Evolutionary conservation across 345 rosid species (phyloP), one percentile per base, ranked within the genome.

Genomic region (Euphorbia tirucalli): DNA sequence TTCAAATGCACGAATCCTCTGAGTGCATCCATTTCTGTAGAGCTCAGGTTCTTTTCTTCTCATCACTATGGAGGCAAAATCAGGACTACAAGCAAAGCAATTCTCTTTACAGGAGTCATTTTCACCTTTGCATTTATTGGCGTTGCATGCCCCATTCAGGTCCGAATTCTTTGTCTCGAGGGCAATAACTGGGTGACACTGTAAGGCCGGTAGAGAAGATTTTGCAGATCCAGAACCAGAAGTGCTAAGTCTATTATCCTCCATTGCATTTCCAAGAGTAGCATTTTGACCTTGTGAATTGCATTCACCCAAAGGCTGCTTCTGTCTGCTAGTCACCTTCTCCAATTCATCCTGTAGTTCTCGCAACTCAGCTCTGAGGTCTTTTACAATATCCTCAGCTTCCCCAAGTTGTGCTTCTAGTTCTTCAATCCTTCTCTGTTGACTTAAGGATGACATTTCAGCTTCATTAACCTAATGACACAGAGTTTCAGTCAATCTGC

Each of bases 321-420:
- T 46, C 70, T 71, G 78, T 16, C 82, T 59, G 65, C 48, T 72
- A 3, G 71, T 68, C 60, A 76, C 74, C 78, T 64, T 87, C 69
- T 86, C 91, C 75, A 88, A 80, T 82, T 87, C 92, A 71, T 82
- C 87, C 46, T 77, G 96, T 27, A 81, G 76, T 77, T 81, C 84
- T 74, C 84, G 84, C 81, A 91, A 82, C 72, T 93, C 97, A 73
- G 83, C 78, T 78, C 93, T 85, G 63, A 93, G 91, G 71, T 91
- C 98, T 82, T 85, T 86, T 39, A 88, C 97, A 54, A 87, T 86
- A 79, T 87, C 93, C 82, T 89, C 90, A 68, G 97, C 93, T 85
- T 91, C 98, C 68, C 90, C 91, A 32, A 93, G 86, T 77, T 83
- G 98, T 74, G 94, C 89, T 79, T 93, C 96, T 69, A 93, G 92